Conservation (phyloP, 2,329 filamentous ascomycete genomes). For the Aureobasidium sp. region DNA sequence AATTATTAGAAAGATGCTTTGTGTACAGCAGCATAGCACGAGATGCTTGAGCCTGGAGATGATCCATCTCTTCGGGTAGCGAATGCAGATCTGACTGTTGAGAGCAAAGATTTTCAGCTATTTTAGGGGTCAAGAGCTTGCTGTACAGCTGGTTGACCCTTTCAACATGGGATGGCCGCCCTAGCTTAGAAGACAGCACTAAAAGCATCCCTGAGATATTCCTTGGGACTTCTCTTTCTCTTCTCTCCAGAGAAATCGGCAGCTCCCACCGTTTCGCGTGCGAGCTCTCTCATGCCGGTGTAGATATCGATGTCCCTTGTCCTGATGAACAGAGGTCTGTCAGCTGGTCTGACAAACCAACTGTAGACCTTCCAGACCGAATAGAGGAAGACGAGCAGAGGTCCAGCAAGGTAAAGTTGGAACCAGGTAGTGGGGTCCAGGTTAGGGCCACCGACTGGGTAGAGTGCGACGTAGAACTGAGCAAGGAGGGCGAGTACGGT, state of each 20-base stretch:
- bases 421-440: constrained; percentile 16
- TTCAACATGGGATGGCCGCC: too few relatives aligned
- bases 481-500: constrained; percentile 46
- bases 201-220: not conserved
- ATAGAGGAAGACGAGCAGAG: constrained; percentile 18
- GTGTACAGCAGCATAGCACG: not conserved
- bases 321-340: constrained; percentile 14
- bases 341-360: constrained; percentile 2
- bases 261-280: not conserved
- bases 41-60: not conserved
- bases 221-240: not conserved
- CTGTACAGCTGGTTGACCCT: not conserved
- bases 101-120: not conserved
- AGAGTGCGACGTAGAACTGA: constrained; percentile 23
- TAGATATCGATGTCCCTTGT: constrained; percentile 18
- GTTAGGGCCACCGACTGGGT: constrained; percentile 6
- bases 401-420: constrained; percentile 18
- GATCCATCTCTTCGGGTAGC: not conserved
- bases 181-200: not conserved
- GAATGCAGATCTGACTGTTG: not conserved
- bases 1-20: not conserved
- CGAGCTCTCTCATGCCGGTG: constrained; percentile 13
- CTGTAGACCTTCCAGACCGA: constrained; percentile 18
- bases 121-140: not conserved
- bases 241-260: not conserved